A percentile compares a stretch with the other conserved stretches of the same genome.
These are phyloP conservation scores for Saccharomycopsis hybrid DNA, from an alignment of 1,139 yeast species.

Conservation along the genomic window DNA sequence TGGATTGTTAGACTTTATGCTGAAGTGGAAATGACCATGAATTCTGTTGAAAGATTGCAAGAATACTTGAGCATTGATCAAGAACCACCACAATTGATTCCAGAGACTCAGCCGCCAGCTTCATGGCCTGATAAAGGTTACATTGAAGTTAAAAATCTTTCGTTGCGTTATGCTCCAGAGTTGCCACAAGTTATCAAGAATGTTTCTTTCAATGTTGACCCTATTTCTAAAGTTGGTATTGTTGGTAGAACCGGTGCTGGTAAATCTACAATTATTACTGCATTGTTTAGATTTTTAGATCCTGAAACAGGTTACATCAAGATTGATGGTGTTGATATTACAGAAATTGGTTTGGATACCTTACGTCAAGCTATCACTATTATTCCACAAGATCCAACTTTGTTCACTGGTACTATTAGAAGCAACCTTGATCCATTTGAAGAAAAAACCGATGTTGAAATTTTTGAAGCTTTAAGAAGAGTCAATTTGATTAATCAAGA, in stretches of 20 bases:
- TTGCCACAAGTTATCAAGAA: constrained; percentile 85
- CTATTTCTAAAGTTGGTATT: constrained; percentile 84
- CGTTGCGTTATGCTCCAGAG: constrained; percentile 82
- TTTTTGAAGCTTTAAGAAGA: constrained; percentile 79
- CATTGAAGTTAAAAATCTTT: constrained; percentile 66
- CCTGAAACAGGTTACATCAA: constrained; percentile 77
- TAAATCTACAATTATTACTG: constrained; percentile 92
- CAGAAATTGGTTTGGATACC: constrained; percentile 70
- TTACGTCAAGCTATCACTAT: constrained; percentile 82
- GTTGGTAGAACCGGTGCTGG: constrained; percentile 99
- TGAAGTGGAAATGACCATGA: constrained; percentile 89
- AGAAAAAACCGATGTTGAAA: constrained; percentile 62
- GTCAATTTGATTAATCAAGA: constrained; percentile 61
- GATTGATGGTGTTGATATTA: constrained; percentile 85
- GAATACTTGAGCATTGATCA: constrained; percentile 82
- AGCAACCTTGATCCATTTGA: constrained; percentile 77
- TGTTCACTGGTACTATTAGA: constrained; percentile 79
- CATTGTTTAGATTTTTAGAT: constrained; percentile 86
- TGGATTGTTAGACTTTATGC: constrained; percentile 93
- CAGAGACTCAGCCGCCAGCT: constrained; percentile 61
- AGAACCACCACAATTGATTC: constrained; percentile 70
- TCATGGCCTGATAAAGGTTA: constrained; percentile 84
- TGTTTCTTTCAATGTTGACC: constrained; percentile 73
- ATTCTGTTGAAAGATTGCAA: constrained; percentile 83
- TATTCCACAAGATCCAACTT: constrained; percentile 91